A percentile compares a stretch with the other conserved stretches of the same genome.
These are phyloP conservation scores for Iodosphaeria phyllophila DNA, from an alignment of 2,329 filamentous ascomycete species.

Conservation along the genomic window DNA sequence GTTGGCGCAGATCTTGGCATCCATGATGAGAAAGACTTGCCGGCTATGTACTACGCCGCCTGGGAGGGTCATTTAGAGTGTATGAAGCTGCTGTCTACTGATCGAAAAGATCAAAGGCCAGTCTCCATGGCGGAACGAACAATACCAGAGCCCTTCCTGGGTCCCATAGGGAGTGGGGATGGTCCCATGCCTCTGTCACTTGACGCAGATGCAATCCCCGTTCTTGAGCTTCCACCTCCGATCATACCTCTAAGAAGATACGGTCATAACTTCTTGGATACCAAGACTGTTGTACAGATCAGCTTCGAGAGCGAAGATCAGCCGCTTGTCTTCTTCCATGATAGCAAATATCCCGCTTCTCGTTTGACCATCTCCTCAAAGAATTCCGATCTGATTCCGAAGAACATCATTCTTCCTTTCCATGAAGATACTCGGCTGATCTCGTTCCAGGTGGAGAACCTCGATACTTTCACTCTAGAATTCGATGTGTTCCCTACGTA, in stretches of 20 bases:
- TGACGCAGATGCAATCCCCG: slow-evolving; percentile 77
- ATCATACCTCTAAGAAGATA: slow-evolving; percentile 91
- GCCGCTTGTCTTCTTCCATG: slow-evolving; percentile 88
- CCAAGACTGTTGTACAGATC: slow-evolving; percentile 89
- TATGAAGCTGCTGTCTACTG: slow-evolving; percentile 66
- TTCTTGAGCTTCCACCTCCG: slow-evolving; percentile 79
- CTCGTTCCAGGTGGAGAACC: slow-evolving; percentile 88
- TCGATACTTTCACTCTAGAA: slow-evolving; percentile 85
- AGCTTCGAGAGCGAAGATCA: slow-evolving; percentile 65
- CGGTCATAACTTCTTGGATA: slow-evolving; percentile 95
- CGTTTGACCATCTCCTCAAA: slow-evolving; percentile 94
- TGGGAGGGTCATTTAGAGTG: slow-evolving; percentile 96
- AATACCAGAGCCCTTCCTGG: no score
- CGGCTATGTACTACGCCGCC: slow-evolving; percentile 94
- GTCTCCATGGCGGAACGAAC: slow-evolving; percentile 22
- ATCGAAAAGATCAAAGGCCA: slow-evolving; percentile 23
- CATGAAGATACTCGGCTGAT: slow-evolving; percentile 89
- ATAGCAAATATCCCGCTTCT: slow-evolving; percentile 88
- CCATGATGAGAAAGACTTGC: slow-evolving; percentile 78
- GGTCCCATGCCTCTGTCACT: slow-evolving; percentile 43
- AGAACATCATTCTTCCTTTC: slow-evolving; percentile 87
- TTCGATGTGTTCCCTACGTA: slow-evolving; percentile 97
- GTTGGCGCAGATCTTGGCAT: slow-evolving; percentile 63
- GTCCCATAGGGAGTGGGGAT: slow-evolving; percentile 23
- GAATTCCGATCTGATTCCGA: slow-evolving; percentile 83